These are phyloP conservation scores for Wallacemonas collosoma DNA, from an alignment of 208 protist genomes.

Conservation along the genomic window DNA sequence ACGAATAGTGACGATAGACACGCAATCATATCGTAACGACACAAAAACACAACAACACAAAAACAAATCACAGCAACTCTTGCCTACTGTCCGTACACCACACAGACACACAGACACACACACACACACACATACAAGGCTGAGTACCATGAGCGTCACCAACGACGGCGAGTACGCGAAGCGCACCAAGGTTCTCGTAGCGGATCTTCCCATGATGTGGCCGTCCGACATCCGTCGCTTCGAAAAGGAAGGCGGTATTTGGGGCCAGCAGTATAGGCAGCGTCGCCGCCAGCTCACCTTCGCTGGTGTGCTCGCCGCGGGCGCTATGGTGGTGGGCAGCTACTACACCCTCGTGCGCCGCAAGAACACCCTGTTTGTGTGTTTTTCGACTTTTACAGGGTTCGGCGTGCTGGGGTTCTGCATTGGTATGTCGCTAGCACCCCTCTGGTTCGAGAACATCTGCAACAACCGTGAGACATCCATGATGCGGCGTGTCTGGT, in stretches of 20 bases:
- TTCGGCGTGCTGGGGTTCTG: constrained; percentile 86
- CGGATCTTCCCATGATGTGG: constrained; percentile 90
- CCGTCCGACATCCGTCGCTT: constrained; percentile 79
- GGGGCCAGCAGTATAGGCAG: constrained; percentile 77
- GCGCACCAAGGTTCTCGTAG: constrained; percentile 64
- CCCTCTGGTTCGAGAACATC: constrained; percentile 73
- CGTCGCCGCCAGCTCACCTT: constrained; percentile 83
- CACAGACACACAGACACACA: constrained; percentile 17
- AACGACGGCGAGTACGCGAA: constrained; percentile 34
- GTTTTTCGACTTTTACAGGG: constrained; percentile 80
- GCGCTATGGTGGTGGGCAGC: constrained; percentile 54
- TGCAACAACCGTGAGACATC: constrained; percentile 87
- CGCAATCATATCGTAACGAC: neutral
- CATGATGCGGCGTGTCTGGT: constrained; percentile 93
- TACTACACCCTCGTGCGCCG: constrained; percentile 63
- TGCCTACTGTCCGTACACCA: neutral
- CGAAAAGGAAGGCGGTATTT: constrained; percentile 83
- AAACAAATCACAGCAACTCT: too few relatives aligned
- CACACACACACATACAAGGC: neutral
- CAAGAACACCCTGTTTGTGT: constrained; percentile 80
- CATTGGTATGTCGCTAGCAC: constrained; percentile 67
- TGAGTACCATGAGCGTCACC: constrained; percentile 20
- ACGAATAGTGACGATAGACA: neutral
- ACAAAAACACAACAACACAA: constrained; percentile 2
- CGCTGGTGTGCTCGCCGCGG: constrained; percentile 35